Evolutionary conservation across 1,139 yeast species (phyloP).

Genomic region (Eremothecium cymbalariae): DNA sequence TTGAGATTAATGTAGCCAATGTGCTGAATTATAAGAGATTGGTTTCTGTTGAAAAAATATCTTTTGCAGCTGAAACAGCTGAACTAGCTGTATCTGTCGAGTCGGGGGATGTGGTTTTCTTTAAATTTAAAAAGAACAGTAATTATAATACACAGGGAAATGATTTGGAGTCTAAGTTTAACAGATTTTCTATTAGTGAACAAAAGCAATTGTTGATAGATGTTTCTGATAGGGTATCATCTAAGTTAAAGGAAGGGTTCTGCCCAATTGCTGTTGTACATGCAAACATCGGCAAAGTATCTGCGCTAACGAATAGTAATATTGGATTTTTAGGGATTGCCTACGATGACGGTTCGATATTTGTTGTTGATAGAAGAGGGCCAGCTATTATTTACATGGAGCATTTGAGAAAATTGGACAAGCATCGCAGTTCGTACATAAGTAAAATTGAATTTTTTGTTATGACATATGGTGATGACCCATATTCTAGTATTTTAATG

Average conservation of each 20-base stretch:
- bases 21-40: constrained; percentile 36
- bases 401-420: constrained; percentile 27
- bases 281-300: constrained; percentile 40
- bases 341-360: constrained; percentile 63
- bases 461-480: constrained; percentile 54
- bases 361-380: constrained; percentile 77
- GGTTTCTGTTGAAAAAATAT: constrained; percentile 47
- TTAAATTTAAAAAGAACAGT: constrained; percentile 58
- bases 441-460: constrained; percentile 68
- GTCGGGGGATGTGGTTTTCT: constrained; percentile 68
- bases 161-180: constrained; percentile 28
- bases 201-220: constrained; percentile 29
- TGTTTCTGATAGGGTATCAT: constrained; percentile 35
- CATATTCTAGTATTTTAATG: constrained; percentile 63
- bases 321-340: constrained; percentile 84
- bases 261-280: constrained; percentile 58
- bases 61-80: constrained; percentile 70
- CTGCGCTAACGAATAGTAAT: constrained; percentile 60
- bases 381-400: constrained; percentile 68
- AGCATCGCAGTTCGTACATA: constrained; percentile 32
- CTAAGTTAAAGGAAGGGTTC: constrained; percentile 51
- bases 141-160: constrained; percentile 27
- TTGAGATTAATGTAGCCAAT: constrained; percentile 46
- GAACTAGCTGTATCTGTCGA: constrained; percentile 58
- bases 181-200: constrained; percentile 29